phyloP scores from a whole-genome alignment of 495 filamentous ascomycete species.

The Penicillium lividum region DNA sequence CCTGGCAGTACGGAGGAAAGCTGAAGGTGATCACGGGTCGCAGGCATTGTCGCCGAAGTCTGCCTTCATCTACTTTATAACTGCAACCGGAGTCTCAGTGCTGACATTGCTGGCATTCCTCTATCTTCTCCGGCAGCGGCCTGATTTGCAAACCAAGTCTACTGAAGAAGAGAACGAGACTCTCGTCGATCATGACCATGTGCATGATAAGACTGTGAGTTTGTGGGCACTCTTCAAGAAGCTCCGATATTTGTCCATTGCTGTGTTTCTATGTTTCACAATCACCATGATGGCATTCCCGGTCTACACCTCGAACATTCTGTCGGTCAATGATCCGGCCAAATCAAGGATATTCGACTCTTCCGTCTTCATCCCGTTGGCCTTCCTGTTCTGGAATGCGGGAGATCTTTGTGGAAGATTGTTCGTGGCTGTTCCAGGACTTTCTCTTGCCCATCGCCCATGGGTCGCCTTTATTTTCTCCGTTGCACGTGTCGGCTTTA shows the following conservation, averaged over 20 bases:
- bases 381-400: conserved; percentile 90
- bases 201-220: conserved; percentile 54
- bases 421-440: conserved; percentile 60
- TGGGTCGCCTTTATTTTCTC: conserved; percentile 61
- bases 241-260: conserved; percentile 65
- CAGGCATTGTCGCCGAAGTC: conserved; percentile 57
- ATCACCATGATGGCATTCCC: conserved; percentile 89
- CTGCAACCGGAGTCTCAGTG: conserved; percentile 68
- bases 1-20: conserved; percentile 58
- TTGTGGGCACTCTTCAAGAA: conserved; percentile 70
- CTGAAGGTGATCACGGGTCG: conserved; percentile 11
- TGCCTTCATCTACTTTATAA: conserved; percentile 89
- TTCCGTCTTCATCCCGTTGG: conserved; percentile 81
- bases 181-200: conserved; percentile 8
- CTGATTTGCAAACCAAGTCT: conserved; percentile 31
- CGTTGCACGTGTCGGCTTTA: conserved; percentile 63
- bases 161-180: conserved; percentile 19
- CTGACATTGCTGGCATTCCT: conserved; percentile 61
- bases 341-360: conserved; percentile 65
- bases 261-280: conserved; percentile 75
- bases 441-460: conserved; percentile 64
- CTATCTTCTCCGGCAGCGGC: conserved; percentile 48
- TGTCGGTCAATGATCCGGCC: conserved; percentile 59
- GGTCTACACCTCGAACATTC: conserved; percentile 81
- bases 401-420: conserved; percentile 82